These are phyloP conservation scores for Adenanthera pavonina DNA, from an alignment of 306 rosid genomes.

Conservation along the genomic window DNA sequence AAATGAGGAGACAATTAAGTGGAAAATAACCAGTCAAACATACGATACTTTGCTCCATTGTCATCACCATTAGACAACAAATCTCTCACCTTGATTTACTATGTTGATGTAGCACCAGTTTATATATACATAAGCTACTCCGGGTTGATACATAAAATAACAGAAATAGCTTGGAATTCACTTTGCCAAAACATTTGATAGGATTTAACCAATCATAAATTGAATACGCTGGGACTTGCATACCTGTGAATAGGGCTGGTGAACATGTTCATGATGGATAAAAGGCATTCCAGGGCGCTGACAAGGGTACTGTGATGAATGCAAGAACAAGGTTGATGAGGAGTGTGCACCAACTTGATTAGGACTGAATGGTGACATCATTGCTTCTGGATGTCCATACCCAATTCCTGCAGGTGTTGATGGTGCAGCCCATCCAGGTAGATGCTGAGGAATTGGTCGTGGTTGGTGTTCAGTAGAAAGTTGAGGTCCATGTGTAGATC, in stretches of 20 bases:
- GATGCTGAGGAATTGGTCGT: slow-evolving; percentile 72
- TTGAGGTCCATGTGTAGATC: slow-evolving; percentile 83
- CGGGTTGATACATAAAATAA: not conserved
- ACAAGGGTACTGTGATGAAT: slow-evolving; percentile 86
- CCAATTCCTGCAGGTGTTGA: slow-evolving; percentile 78
- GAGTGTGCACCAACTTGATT: slow-evolving; percentile 78
- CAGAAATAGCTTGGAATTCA: not conserved
- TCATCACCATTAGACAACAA: not conserved
- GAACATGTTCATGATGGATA: slow-evolving; percentile 83
- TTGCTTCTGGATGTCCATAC: slow-evolving; percentile 83
- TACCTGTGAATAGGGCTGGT: slow-evolving; percentile 92
- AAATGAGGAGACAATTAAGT: not conserved
- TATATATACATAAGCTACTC: not conserved
- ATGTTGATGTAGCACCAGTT: not conserved
- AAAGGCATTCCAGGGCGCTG: slow-evolving; percentile 91
- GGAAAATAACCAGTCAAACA: not conserved
- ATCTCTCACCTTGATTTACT: not conserved
- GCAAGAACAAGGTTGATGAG: slow-evolving; percentile 73
- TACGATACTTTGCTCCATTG: not conserved
- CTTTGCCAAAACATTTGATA: not conserved
- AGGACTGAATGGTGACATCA: slow-evolving; percentile 77
- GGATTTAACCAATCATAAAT: slow-evolving; percentile 11
- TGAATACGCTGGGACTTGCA: slow-evolving; percentile 8
- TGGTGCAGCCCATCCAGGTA: slow-evolving; percentile 81
- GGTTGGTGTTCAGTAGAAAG: slow-evolving; percentile 80